Percentiles rank a stretch among this genome's conserved stretches.
Conservation (phyloP, 2,329 filamentous ascomycete species). For the Cercospora berteroae region DNA sequence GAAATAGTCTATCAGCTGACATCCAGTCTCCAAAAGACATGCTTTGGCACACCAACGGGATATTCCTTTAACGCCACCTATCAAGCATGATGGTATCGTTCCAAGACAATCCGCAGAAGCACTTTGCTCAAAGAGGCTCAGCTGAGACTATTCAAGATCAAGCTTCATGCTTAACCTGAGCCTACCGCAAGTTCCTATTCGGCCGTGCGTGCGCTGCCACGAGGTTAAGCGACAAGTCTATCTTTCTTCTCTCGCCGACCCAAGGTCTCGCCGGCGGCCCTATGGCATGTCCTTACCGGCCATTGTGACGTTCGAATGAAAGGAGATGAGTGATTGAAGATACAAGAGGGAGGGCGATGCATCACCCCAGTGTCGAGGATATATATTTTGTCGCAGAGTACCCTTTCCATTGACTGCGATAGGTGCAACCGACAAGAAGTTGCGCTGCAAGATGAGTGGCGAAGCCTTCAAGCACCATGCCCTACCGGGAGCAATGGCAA, state of each 20-base stretch:
- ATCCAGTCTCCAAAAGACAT: not conserved
- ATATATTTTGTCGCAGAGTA: not conserved
- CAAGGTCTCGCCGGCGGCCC: not conserved
- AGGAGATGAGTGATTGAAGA: not conserved
- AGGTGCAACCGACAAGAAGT: not conserved
- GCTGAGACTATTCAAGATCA: not conserved
- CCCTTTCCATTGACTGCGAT: not conserved
- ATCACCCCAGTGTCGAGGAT: not conserved
- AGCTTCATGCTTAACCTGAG: not conserved
- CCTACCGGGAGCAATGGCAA: not conserved
- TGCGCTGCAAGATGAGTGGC: not conserved
- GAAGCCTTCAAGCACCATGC: not conserved
- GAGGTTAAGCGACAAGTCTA: not conserved
- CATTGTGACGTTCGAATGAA: not conserved
- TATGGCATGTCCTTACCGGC: not conserved
- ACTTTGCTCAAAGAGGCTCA: not conserved
- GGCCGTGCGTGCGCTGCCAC: not conserved
- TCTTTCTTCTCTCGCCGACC: not conserved
- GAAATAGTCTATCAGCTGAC: not conserved
- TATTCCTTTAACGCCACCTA: not conserved
- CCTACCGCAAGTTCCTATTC: not conserved
- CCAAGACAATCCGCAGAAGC: not conserved
- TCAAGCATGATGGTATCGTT: not conserved
- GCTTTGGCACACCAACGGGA: not conserved
- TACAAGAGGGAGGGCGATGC: not conserved